Evolutionary conservation across 768 basidiomycete genomes (phyloP), one percentile per base, ranked within the genome.

Genomic region (Pleurotus giganteus): DNA sequence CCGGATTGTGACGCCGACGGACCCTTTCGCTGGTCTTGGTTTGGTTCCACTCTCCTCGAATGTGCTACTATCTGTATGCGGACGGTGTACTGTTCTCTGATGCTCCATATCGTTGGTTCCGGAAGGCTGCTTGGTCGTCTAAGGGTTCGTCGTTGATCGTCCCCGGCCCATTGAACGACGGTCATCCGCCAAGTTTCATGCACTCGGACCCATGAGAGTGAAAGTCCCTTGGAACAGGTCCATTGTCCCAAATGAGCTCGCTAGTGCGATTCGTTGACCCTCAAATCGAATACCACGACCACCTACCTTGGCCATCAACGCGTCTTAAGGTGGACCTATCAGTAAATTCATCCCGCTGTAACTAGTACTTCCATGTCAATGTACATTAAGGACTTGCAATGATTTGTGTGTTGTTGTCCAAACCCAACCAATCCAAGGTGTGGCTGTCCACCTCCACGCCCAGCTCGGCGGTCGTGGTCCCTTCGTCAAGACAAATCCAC

Each of bases 371-470:
- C 32, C 32, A 34, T 15, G 15, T 34, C 7, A 15, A 34, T 34
- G 7, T 34, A 7, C 19, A 61, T 19, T 15, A 71, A 63, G 53
- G 74, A 71, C 17, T 65, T 28, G 21, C 34, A 24, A 51, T 26
- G 3, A 51, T 39, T 51, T 24, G 32, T 26, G 49, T 34, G n/a
- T 26, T 79, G 6, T 80, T 76, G 55, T 90, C 87, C 32, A 92
- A 63, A 4, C 91, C 89, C 64, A 85, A 80, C 88, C 88, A 91
- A 56, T 76, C 81, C 37, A 91, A 65, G 50, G 83, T 78, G 53
- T 78, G 79, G 11, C 65, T 60, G 47, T 88, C 83, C 26, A 78
- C 63, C 24, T 76, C 71, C n/a, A 54, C 55, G 17, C 72, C 73
- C 27, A 93, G 68, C 50, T 76, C 72, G 23, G 73, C 69, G 8